A percentile compares a stretch with the other conserved stretches of the same genome.
phyloP scores from a whole-genome alignment of 2,329 filamentous ascomycete species.

The Knufia fluminis region DNA sequence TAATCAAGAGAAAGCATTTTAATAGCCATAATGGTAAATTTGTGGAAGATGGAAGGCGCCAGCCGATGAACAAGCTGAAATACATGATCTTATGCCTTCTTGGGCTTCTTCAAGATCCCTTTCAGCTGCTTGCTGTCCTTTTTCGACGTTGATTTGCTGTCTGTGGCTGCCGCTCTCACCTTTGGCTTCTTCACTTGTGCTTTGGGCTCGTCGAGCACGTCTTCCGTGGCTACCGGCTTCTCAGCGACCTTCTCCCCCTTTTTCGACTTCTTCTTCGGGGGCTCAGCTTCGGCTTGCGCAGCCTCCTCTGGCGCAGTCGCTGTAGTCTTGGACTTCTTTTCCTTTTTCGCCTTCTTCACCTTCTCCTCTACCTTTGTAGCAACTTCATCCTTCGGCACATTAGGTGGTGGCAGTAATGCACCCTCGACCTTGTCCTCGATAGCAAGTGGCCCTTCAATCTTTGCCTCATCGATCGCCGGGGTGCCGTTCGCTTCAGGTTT shows the following conservation, averaged over 20 bases:
- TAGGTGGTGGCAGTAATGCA: conserved; percentile 22
- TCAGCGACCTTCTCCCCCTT: neutral
- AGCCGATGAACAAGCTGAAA: too few relatives aligned
- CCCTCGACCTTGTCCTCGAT: conserved; percentile 25
- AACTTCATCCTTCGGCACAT: conserved; percentile 24
- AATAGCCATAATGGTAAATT: too few relatives aligned
- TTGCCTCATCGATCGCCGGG: conserved; percentile 30
- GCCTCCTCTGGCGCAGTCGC: neutral
- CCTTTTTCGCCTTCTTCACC: conserved; percentile 15
- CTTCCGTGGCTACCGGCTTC: neutral
- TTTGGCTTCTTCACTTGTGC: neutral
- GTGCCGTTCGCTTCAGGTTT: conserved; percentile 3
- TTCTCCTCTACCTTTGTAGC: conserved; percentile 20
- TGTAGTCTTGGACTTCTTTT: conserved; percentile 1
- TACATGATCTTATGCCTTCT: neutral
- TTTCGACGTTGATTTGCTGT: neutral
- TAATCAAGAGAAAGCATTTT: too few relatives aligned
- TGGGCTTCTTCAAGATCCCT: neutral
- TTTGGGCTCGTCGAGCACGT: neutral
- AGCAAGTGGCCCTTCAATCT: conserved; percentile 18
- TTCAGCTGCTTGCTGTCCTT: neutral
- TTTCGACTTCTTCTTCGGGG: neutral
- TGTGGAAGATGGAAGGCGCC: too few relatives aligned
- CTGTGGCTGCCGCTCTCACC: neutral
- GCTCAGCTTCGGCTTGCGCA: neutral